phyloP scores from a whole-genome alignment of 2,329 filamentous ascomycete genomes.

The Stemphylium vesicarium region DNA sequence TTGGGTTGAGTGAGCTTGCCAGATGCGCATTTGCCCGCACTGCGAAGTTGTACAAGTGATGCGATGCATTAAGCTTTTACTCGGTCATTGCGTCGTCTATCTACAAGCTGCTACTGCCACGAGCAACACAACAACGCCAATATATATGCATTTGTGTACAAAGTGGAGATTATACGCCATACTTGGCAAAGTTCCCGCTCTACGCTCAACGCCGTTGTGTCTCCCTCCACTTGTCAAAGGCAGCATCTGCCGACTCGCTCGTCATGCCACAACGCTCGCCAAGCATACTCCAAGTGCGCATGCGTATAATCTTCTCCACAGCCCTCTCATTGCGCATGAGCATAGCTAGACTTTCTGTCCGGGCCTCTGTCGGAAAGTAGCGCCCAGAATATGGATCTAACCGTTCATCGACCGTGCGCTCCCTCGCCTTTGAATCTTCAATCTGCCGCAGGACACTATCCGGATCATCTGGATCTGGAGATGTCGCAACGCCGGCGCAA shows the following conservation, averaged over 20 bases:
- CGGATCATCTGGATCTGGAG: constrained; percentile 85
- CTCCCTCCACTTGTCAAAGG: constrained; percentile 45
- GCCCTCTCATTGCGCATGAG: constrained; percentile 76
- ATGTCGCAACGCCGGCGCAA: constrained; percentile 85
- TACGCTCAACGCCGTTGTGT: constrained; percentile 14
- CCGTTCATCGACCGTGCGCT: constrained; percentile 82
- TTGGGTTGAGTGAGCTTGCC: too few relatives aligned
- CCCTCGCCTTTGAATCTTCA: constrained; percentile 72
- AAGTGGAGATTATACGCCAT: constrained; percentile 17
- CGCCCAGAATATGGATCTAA: constrained; percentile 89
- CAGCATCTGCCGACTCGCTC: constrained; percentile 52
- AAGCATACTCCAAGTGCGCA: constrained; percentile 81
- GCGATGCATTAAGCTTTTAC: background rate
- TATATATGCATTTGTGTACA: background rate
- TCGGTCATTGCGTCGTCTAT: too few relatives aligned
- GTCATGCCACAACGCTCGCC: constrained; percentile 72
- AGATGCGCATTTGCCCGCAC: too few relatives aligned
- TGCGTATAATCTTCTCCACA: constrained; percentile 79
- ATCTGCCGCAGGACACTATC: constrained; percentile 72
- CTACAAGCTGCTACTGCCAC: too few relatives aligned
- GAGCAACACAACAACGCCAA: too few relatives aligned
- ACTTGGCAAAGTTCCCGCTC: background rate
- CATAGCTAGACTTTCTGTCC: constrained; percentile 79
- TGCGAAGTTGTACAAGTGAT: background rate
- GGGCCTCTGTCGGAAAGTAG: constrained; percentile 78